Evolutionary conservation across 169 alveolate species (phyloP).

Genomic region (Plasmodium adleri): DNA sequence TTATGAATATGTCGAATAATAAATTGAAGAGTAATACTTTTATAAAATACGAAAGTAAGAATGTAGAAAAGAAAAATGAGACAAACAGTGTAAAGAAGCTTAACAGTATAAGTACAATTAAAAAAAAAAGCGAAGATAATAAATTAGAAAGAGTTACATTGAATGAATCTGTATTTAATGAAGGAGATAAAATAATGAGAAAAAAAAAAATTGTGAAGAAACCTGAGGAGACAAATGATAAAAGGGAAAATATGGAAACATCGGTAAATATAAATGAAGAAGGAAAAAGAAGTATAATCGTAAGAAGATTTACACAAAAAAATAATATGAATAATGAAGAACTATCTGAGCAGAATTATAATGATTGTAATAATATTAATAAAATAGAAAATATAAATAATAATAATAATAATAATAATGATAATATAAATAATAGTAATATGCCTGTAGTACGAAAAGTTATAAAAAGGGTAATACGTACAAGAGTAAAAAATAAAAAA

Average conservation of each 20-base stretch:
- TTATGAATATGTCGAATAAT: constrained; percentile 18
- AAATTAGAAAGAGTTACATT: constrained; percentile 12
- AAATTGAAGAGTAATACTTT: constrained; percentile 43
- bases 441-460: too few relatives aligned
- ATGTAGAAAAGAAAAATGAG: constrained; percentile 16
- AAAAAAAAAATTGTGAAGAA: constrained; percentile 29
- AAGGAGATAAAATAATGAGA: constrained; percentile 9
- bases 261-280: constrained; percentile 7
- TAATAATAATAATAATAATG: background rate
- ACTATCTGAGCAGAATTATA: background rate
- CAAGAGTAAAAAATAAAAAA: background rate
- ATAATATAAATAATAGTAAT: too few relatives aligned
- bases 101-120: constrained; percentile 14
- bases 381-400: background rate
- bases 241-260: background rate
- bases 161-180: background rate
- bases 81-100: constrained; percentile 13
- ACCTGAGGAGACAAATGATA: constrained; percentile 10
- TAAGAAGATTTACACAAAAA: background rate
- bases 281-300: background rate
- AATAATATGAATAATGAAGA: background rate
- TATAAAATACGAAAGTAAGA: constrained; percentile 41
- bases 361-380: background rate
- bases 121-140: constrained; percentile 22
- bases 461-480: too few relatives aligned